phyloP scores from a whole-genome alignment of 345 rosid species.

The Geranium rotundifolium region DNA sequence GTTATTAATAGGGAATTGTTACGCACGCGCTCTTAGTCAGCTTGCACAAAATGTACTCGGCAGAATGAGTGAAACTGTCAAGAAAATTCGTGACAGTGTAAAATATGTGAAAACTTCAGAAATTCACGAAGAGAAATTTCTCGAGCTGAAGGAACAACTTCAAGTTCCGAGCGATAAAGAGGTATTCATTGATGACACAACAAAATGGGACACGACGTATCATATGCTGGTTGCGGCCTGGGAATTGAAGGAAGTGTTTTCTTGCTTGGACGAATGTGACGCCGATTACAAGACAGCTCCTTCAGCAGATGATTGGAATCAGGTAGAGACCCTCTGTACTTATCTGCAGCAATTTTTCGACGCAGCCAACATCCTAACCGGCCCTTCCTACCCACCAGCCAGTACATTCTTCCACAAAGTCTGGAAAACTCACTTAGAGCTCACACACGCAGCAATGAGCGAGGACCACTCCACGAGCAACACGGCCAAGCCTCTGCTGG shows the following conservation, averaged over 20 bases:
- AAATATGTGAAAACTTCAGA: slow-evolving; percentile 80
- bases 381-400: slow-evolving; percentile 43
- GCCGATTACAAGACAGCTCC: slow-evolving; percentile 45
- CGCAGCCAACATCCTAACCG: slow-evolving; percentile 46
- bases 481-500: slow-evolving; percentile 50
- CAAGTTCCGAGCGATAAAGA: slow-evolving; percentile 53
- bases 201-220: slow-evolving; percentile 78
- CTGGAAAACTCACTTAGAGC: slow-evolving; percentile 53
- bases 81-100: slow-evolving; percentile 65
- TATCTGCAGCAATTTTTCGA: slow-evolving; percentile 58
- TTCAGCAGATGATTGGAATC: slow-evolving; percentile 72
- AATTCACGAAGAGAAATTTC: slow-evolving; percentile 53
- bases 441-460: slow-evolving; percentile 43
- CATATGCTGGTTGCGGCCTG: slow-evolving; percentile 71
- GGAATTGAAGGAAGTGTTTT: slow-evolving; percentile 73
- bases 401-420: slow-evolving; percentile 61
- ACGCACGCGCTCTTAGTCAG: slow-evolving; percentile 51
- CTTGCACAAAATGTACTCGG: slow-evolving; percentile 60
- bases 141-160: slow-evolving; percentile 61
- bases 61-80: slow-evolving; percentile 28
- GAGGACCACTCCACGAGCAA: slow-evolving; percentile 52
- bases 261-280: slow-evolving; percentile 58
- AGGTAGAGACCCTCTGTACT: slow-evolving; percentile 53
- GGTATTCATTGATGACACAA: slow-evolving; percentile 58
- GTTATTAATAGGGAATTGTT: slow-evolving; percentile 54